Evolutionary conservation across 345 rosid species (phyloP), one percentile per base, ranked within the genome.

Genomic region (Dipteronia dyeriana): DNA sequence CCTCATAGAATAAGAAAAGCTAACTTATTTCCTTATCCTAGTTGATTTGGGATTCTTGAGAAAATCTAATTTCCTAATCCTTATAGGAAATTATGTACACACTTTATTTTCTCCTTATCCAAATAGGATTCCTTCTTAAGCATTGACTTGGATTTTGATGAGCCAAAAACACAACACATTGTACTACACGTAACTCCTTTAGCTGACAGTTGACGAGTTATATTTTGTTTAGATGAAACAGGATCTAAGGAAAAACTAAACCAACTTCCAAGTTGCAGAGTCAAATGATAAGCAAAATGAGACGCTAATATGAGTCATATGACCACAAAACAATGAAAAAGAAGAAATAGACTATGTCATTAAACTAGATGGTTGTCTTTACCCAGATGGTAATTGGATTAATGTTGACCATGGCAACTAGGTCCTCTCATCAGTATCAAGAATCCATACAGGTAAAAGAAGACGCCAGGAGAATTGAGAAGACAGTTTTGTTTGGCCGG

Each of bases 241-340:
- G 8, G 45, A 68, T 4, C 71, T 41, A 23, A 1, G 14, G 29
- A 41, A 41, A 23, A 68, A 62, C 38, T 12, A 68, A 14, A 45
- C 20, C 5, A 43, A 45, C 71, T 45, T 38, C 23, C 47, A 38
- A 66, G 47, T 14, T 6, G 12, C 19, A 19, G 10, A 13, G 23
- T 38, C 51, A 19, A 38, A 17, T 19, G 25, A 14, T 64, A 31
- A 8, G 7, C 68, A 14, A 64, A 29, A 64, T 16, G 38, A 64
- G 68, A 31, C 9, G 70, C 39, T 9, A 16, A 66, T 41, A 9
- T 34, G 38, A 4, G 38, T 34, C 38, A 41, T 41, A 38, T 38
- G 70, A 43, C 70, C 51, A n/a, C 53, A 66, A 66, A 73, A 61
- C 69, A 26, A n/a, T 6, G 4, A 56, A 47, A 43, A 74, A 56